Conservation (phyloP, 179 eudicot genomes). For the Carnegiea gigantea region DNA sequence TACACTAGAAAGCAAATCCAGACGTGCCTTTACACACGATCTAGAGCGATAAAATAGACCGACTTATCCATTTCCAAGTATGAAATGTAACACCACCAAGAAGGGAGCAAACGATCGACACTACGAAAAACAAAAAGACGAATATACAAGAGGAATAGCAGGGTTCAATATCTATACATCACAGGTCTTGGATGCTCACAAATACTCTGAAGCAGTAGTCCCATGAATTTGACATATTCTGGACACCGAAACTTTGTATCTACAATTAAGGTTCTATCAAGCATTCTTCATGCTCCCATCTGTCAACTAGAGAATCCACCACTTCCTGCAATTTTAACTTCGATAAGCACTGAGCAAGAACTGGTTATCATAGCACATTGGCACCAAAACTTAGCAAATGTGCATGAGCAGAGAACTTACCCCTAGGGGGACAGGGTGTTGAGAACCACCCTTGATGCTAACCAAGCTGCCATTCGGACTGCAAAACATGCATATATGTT, state of each 20-base stretch:
- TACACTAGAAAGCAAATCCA: too few species aligned
- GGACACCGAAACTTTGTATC: slow-evolving; percentile 1
- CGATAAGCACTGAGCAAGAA: slow-evolving; percentile 13
- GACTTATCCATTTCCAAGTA: too few species aligned
- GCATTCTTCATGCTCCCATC: slow-evolving; percentile 84
- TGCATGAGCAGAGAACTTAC: slow-evolving; percentile 38
- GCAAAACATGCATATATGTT: slow-evolving; percentile 20
- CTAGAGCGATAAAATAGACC: too few species aligned
- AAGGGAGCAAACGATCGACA: background rate
- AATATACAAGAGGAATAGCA: slow-evolving; percentile 8
- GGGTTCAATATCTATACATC: slow-evolving; percentile 23
- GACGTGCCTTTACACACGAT: too few species aligned
- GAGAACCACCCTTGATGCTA: slow-evolving; percentile 51
- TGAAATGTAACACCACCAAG: too few species aligned
- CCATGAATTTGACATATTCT: background rate
- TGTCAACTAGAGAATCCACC: slow-evolving; percentile 69
- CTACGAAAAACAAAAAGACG: background rate
- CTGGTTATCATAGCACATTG: background rate
- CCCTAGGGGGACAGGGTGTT: slow-evolving; percentile 64
- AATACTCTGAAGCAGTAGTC: slow-evolving; percentile 11
- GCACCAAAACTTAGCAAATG: background rate
- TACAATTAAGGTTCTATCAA: slow-evolving; percentile 16
- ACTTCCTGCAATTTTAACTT: slow-evolving; percentile 51
- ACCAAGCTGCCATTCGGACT: slow-evolving; percentile 73
- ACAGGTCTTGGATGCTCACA: slow-evolving; percentile 12